These are phyloP conservation scores for Acacia confusa DNA, from an alignment of 306 rosid genomes.

Conservation along the genomic window DNA sequence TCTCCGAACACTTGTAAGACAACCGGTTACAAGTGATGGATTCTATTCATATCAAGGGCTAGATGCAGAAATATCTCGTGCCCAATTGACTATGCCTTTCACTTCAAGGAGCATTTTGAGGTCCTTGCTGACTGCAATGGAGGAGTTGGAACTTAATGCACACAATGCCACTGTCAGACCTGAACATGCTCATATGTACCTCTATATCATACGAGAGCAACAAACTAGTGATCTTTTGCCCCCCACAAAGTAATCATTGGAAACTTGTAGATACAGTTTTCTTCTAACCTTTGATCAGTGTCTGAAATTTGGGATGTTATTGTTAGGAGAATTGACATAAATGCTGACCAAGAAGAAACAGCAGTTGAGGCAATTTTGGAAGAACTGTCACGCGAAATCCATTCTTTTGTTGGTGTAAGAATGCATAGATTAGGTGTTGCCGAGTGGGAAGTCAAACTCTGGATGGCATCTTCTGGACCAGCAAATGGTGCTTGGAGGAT, in stretches of 20 bases:
- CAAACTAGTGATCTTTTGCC: slow-evolving; percentile 77
- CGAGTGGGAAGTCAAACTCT: slow-evolving; percentile 98
- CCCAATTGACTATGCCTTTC: slow-evolving; percentile 63
- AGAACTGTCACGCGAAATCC: slow-evolving; percentile 75
- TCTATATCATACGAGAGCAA: slow-evolving; percentile 87
- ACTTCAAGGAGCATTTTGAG: slow-evolving; percentile 89
- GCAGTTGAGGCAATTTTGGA: slow-evolving; percentile 66
- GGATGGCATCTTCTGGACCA: slow-evolving; percentile 76
- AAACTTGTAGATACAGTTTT: slow-evolving; percentile 17
- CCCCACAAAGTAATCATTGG: slow-evolving; percentile 65
- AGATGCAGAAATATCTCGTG: slow-evolving; percentile 46
- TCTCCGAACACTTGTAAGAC: slow-evolving; percentile 93
- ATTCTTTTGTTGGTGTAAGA: slow-evolving; percentile 85
- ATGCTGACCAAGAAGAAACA: slow-evolving; percentile 66
- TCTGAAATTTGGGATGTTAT: slow-evolving; percentile 43
- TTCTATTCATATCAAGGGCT: slow-evolving; percentile 68
- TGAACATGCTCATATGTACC: slow-evolving; percentile 98
- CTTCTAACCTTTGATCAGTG: slow-evolving; percentile 30
- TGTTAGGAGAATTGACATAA: slow-evolving; percentile 70
- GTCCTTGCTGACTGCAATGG: slow-evolving; percentile 96
- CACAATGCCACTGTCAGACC: slow-evolving; percentile 80
- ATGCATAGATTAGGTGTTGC: slow-evolving; percentile 96
- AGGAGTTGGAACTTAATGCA: slow-evolving; percentile 93
- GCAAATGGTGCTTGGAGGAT: slow-evolving; percentile 96
- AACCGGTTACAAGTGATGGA: slow-evolving; percentile 82